Conservation (phyloP, 306 rosid species). For the Lotus japonicus region DNA sequence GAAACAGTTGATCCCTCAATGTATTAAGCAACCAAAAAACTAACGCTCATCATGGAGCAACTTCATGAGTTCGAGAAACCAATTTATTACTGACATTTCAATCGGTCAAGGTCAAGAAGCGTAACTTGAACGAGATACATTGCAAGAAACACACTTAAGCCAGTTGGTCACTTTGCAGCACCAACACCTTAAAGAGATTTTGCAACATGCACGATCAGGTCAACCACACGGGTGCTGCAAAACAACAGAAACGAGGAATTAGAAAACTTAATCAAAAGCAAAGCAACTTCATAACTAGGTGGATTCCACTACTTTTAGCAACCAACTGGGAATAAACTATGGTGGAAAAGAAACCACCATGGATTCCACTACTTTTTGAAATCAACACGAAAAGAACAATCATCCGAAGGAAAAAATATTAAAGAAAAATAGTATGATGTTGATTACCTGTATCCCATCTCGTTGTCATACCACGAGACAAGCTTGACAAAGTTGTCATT, state of each 20-base stretch:
- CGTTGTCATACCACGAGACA: constrained; percentile 76
- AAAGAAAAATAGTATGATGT: not conserved
- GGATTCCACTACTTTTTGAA: no score
- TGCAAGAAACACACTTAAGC: not conserved
- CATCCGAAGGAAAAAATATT: no score
- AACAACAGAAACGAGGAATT: constrained; percentile 1
- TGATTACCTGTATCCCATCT: constrained; percentile 73
- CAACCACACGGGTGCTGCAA: constrained; percentile 69
- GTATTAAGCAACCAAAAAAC: not conserved
- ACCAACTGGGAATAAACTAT: not conserved
- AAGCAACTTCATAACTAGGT: not conserved
- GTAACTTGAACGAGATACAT: no score
- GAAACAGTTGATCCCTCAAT: not conserved
- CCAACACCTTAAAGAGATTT: constrained; percentile 14
- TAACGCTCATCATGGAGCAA: not conserved
- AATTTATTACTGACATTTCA: constrained; percentile 21
- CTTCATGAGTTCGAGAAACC: not conserved
- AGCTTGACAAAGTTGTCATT: constrained; percentile 48
- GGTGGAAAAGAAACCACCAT: not conserved
- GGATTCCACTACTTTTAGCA: not conserved
- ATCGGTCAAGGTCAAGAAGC: not conserved
- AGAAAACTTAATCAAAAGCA: not conserved
- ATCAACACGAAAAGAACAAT: no score
- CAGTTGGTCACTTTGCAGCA: not conserved
- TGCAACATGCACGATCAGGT: constrained; percentile 50